Conservation (phyloP, 306 rosid species). For the Lathyrus oleraceus region DNA sequence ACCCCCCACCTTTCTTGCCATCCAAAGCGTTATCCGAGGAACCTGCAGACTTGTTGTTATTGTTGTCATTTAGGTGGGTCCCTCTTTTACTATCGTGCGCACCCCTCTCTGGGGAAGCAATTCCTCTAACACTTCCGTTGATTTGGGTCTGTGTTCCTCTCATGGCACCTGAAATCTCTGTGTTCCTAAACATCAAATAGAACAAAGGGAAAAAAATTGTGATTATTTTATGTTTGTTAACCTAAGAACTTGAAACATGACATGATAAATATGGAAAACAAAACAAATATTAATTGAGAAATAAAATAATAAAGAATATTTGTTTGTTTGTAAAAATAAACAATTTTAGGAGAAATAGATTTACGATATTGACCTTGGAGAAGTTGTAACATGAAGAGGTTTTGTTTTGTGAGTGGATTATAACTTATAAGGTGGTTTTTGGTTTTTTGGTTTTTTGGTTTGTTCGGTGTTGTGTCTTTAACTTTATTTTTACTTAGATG, state of each 20-base stretch:
- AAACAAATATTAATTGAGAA: constrained; percentile 4
- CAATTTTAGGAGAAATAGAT: constrained; percentile 17
- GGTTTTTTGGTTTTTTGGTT: constrained; percentile 42
- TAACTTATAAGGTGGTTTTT: constrained; percentile 43
- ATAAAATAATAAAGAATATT: background rate
- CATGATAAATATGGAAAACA: constrained; percentile 13
- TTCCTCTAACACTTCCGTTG: constrained; percentile 77
- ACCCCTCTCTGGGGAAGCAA: constrained; percentile 81
- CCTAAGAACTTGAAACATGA: constrained; percentile 6
- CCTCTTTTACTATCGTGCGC: constrained; percentile 78
- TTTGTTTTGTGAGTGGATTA: constrained; percentile 38
- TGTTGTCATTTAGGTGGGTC: constrained; percentile 34
- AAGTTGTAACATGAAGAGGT: constrained; percentile 35
- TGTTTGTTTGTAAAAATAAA: constrained; percentile 20
- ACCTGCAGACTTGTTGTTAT: constrained; percentile 54
- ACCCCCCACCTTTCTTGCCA: constrained; percentile 87
- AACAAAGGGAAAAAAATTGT: background rate
- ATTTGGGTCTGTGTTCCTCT: constrained; percentile 77
- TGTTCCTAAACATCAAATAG: constrained; percentile 55
- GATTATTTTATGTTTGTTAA: constrained; percentile 3
- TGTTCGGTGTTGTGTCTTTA: constrained; percentile 30
- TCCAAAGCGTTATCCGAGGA: constrained; percentile 88
- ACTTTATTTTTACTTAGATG: constrained; percentile 40
- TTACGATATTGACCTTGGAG: constrained; percentile 69
- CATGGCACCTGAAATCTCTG: constrained; percentile 72